These are phyloP conservation scores for Camillea tinctor DNA, from an alignment of 2,329 filamentous ascomycete genomes.

Conservation along the genomic window DNA sequence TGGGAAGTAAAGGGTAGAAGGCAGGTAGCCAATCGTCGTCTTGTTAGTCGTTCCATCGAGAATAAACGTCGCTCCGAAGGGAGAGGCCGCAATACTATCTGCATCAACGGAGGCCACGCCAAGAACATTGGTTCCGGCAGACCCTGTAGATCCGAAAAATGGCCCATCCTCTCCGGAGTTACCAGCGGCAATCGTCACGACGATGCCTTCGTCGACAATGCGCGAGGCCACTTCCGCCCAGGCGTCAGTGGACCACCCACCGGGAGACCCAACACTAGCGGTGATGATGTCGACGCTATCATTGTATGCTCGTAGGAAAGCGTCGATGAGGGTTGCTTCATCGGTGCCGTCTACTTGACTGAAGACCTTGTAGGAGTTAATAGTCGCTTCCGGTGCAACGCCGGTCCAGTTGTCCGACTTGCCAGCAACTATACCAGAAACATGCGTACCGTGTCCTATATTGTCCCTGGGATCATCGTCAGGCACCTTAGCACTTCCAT, in stretches of 20 bases:
- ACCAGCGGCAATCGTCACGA: conserved; percentile 50
- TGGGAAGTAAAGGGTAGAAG: conserved; percentile 35
- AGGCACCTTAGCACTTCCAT: conserved; percentile 9
- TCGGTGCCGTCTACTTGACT: conserved; percentile 18
- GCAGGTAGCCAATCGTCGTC: conserved; percentile 33
- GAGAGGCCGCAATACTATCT: conserved; percentile 29
- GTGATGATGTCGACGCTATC: conserved; percentile 44
- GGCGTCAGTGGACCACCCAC: conserved; percentile 37
- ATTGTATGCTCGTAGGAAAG: conserved; percentile 35
- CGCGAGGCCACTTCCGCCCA: conserved; percentile 40
- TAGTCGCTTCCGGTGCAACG: conserved; percentile 29
- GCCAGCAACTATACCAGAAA: conserved; percentile 33
- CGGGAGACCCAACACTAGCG: conserved; percentile 38
- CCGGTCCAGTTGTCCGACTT: conserved; percentile 25
- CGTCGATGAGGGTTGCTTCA: conserved; percentile 34
- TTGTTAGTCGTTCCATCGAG: conserved; percentile 24
- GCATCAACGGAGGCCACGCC: conserved; percentile 44
- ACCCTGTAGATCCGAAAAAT: conserved; percentile 43
- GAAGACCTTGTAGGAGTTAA: conserved; percentile 32
- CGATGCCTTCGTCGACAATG: conserved; percentile 45
- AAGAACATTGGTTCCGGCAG: conserved; percentile 42
- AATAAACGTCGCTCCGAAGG: conserved; percentile 32
- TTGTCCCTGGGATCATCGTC: conserved; percentile 28
- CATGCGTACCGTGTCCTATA: conserved; percentile 31
- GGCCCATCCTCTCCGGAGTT: conserved; percentile 50